Conservation (phyloP, 441 rosid species). For the Gossypium gossypioides region DNA sequence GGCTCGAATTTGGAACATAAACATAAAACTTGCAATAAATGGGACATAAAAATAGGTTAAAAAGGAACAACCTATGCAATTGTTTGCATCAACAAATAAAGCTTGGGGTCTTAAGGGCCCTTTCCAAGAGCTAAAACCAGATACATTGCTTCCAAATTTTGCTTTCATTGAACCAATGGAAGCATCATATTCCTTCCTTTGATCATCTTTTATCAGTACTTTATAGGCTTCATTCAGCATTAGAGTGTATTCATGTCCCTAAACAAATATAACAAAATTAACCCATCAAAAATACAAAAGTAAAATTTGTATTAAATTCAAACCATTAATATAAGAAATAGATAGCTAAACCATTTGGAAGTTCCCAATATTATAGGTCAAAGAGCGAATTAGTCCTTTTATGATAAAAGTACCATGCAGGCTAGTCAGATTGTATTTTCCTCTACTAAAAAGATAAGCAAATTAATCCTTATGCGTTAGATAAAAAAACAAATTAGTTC, state of each 20-base stretch:
- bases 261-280: not conserved
- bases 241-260: conserved; percentile 47
- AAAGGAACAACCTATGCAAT: conserved; percentile 39
- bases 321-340: not conserved
- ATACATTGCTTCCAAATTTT: conserved; percentile 14
- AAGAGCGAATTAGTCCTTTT: no score
- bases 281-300: not conserved
- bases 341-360: not conserved
- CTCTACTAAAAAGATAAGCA: no score
- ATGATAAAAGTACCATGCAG: no score
- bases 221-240: conserved; percentile 48
- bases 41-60: not conserved
- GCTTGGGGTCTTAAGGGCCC: conserved; percentile 50
- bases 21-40: not conserved
- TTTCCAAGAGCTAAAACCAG: conserved; percentile 45
- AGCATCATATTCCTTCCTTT: conserved; percentile 35
- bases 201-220: conserved; percentile 38
- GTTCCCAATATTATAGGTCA: no score
- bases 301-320: not conserved
- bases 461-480: no score
- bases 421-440: no score
- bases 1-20: not conserved
- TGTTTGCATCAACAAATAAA: conserved; percentile 48
- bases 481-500: no score
- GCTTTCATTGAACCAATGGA: conserved; percentile 29